A percentile compares a stretch with the other conserved stretches of the same genome.
These are phyloP conservation scores for Dentipellis fragilis DNA, from an alignment of 768 basidiomycete species.

Conservation along the genomic window DNA sequence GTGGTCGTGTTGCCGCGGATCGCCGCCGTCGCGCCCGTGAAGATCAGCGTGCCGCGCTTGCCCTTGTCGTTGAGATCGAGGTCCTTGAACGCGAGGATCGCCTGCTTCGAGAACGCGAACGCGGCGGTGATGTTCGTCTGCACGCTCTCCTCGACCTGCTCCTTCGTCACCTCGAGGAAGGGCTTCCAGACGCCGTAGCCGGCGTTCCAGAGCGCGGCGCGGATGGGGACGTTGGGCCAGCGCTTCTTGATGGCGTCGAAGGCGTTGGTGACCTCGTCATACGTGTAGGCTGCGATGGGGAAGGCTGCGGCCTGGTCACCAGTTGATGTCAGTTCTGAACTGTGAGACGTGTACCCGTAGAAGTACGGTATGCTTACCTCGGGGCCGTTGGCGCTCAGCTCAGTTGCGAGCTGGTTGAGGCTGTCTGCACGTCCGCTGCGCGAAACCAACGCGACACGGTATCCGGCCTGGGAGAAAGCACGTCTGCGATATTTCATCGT, in stretches of 20 bases:
- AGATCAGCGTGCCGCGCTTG: conserved; percentile 31
- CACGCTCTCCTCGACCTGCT: conserved; percentile 20
- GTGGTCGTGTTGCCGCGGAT: conserved; percentile 28
- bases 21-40: conserved; percentile 35
- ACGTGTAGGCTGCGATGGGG: conserved; percentile 25
- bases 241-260: conserved; percentile 24
- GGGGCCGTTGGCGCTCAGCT: conserved; percentile 25
- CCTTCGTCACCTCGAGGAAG: conserved; percentile 30
- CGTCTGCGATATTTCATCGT: conserved; percentile 16
- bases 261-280: conserved; percentile 20
- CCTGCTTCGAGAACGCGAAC: conserved; percentile 29
- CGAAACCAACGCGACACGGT: conserved; percentile 31
- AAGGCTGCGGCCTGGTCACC: conserved; percentile 26
- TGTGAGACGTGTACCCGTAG: not conserved
- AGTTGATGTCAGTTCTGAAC: not conserved
- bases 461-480: conserved; percentile 29
- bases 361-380: conserved; percentile 17
- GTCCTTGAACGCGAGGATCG: conserved; percentile 23
- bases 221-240: conserved; percentile 25
- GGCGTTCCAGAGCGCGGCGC: conserved; percentile 31
- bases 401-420: conserved; percentile 23
- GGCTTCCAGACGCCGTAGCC: conserved; percentile 26
- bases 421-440: conserved; percentile 19
- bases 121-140: conserved; percentile 27
- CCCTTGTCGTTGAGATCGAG: conserved; percentile 22